phyloP scores from a whole-genome alignment of 306 rosid genomes.

The Coriaria nepalensis region DNA sequence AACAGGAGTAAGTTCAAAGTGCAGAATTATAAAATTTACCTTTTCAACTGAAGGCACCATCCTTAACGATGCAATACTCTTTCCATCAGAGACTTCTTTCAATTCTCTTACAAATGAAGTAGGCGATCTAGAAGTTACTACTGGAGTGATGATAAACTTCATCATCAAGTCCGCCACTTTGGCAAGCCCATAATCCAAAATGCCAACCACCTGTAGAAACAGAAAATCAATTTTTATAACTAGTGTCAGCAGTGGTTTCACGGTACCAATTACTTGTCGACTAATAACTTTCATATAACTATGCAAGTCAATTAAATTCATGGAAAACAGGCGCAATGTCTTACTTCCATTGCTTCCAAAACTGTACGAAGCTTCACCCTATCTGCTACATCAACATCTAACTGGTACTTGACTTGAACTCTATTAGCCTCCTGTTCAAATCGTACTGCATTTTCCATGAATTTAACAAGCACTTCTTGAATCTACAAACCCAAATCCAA shows the following conservation, averaged over 20 bases:
- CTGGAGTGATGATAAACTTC: constrained; percentile 50
- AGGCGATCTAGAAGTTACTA: constrained; percentile 33
- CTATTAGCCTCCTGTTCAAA: constrained; percentile 43
- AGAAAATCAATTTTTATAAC: constrained; percentile 9
- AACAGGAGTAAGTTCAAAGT: not conserved
- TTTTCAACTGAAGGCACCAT: constrained; percentile 37
- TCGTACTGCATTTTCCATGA: constrained; percentile 62
- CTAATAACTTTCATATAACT: not conserved
- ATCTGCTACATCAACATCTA: constrained; percentile 23
- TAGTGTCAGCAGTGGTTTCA: not conserved
- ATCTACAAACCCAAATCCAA: constrained; percentile 91
- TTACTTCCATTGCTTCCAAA: constrained; percentile 81
- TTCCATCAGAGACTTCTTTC: constrained; percentile 26
- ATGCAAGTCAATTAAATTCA: not conserved
- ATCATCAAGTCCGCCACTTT: constrained; percentile 81
- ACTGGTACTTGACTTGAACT: constrained; percentile 41
- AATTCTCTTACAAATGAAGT: constrained; percentile 45
- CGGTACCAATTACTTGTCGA: too few relatives aligned
- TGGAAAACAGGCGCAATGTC: constrained; percentile 8
- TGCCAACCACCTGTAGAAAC: constrained; percentile 46
- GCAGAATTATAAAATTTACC: constrained; percentile 22
- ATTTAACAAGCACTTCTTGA: constrained; percentile 73
- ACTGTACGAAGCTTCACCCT: constrained; percentile 48
- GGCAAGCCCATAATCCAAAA: constrained; percentile 80
- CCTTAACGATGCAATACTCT: constrained; percentile 33